Evolutionary conservation across 2,329 filamentous ascomycete genomes (phyloP).

Genomic region (Colletotrichum abscissum): DNA sequence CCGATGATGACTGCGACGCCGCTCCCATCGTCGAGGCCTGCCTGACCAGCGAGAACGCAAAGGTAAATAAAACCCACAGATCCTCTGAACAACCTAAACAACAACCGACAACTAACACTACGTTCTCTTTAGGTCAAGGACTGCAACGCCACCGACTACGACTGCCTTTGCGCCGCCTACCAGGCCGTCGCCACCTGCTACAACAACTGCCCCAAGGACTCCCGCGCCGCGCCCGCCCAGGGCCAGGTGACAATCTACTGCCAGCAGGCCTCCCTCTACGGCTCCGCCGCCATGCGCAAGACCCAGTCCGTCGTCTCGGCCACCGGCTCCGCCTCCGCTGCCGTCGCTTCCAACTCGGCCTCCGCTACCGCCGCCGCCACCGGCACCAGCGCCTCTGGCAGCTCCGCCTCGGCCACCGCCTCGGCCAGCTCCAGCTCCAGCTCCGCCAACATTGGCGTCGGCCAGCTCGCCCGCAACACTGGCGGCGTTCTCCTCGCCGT

Average conservation of each 20-base stretch:
- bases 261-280: conserved; percentile 56
- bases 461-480: conserved; percentile 45
- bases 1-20: conserved; percentile 51
- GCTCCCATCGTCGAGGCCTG: conserved; percentile 60
- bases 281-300: conserved; percentile 44
- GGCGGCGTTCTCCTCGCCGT: conserved; percentile 50
- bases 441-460: conserved; percentile 41
- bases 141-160: conserved; percentile 55
- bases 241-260: conserved; percentile 57
- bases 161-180: conserved; percentile 59
- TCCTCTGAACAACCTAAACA: neutral
- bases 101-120: neutral
- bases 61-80: conserved; percentile 41
- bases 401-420: conserved; percentile 35
- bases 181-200: conserved; percentile 61
- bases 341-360: conserved; percentile 39
- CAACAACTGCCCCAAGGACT: conserved; percentile 67
- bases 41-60: conserved; percentile 51
- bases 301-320: conserved; percentile 38
- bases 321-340: conserved; percentile 38
- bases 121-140: conserved; percentile 42
- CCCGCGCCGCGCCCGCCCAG: conserved; percentile 46
- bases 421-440: conserved; percentile 36
- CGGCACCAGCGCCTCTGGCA: conserved; percentile 32
- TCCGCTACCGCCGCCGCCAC: conserved; percentile 38